Base-by-base conservation (phyloP, 305 asterid species). In the Ilex paraguariensis region DNA sequence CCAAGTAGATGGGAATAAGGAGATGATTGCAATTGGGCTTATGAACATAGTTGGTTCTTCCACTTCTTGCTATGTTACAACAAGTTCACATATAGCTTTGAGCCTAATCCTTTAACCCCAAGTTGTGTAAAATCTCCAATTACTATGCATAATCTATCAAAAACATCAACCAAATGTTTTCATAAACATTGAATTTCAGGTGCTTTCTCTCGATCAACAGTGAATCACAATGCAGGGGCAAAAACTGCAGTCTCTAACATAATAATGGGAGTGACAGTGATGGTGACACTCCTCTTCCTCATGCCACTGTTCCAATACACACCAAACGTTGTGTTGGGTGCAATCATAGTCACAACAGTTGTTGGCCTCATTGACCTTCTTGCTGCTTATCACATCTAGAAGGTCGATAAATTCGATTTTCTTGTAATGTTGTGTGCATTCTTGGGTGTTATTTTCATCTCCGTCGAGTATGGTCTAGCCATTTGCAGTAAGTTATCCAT, bases 281-380 rank as follows among this genome's bases (percentile, higher is more conserved):
- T 88, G 95, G 86, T 91, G 11, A 84, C 95, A 2, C 96, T 86
- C 46, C 94, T 91, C 49, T 82, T 91, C 70, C 87, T 84, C 32
- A 91, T 91, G 98, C 98, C 96, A 3, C 87, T 91, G 65, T 91
- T 88, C 73, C 86, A 79, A 67, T 88, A 91, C 85, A 91, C 98
- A 10, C 96, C 96, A 16, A 88, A 86, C 50, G 88, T 91, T 21
- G 81, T 91, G 3, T 59, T 91, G 44, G 95, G 96, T 1, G 91
- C 95, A 7, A 91, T 91, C 70, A 88, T 91, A 31, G 84, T 91
- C 57, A 86, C 96, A 0, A 95, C 95, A 30, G 98, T 91, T 2
- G 62, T 88, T 28, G 95, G 95, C 75, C 88, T 91, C 2, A 83
- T 86, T 10, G 98, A 91, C 53, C 40, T 84, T 61, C 96, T 94